These are phyloP conservation scores for Hamamelis virginiana DNA, from an alignment of 164 flowering plant genomes.

Conservation along the genomic window DNA sequence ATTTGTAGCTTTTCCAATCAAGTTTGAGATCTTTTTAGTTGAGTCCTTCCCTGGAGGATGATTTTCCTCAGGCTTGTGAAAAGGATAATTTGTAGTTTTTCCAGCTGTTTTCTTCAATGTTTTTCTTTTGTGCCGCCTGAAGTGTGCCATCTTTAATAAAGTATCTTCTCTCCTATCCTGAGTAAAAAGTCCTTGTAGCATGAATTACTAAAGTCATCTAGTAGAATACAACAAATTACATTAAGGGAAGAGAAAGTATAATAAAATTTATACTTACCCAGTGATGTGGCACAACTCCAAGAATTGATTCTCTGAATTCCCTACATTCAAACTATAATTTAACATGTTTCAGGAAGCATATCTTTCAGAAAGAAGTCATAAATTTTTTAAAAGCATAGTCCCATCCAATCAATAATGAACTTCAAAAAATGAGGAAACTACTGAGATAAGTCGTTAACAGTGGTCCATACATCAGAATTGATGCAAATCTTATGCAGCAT, in stretches of 20 bases:
- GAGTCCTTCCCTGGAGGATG: constrained; percentile 90
- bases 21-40: constrained; percentile 70
- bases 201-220: neutral
- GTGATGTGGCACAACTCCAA: constrained; percentile 95
- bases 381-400: neutral
- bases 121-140: constrained; percentile 87
- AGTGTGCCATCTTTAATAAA: constrained; percentile 67
- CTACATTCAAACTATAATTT: constrained; percentile 84
- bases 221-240: neutral
- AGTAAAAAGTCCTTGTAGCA: constrained; percentile 4
- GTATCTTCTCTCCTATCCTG: constrained; percentile 99
- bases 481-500: too few relatives aligned
- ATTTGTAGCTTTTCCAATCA: constrained; percentile 81
- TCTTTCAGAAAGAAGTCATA: constrained; percentile 5
- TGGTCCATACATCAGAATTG: too few relatives aligned
- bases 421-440: too few relatives aligned
- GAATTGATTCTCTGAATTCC: constrained; percentile 95
- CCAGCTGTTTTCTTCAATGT: constrained; percentile 71
- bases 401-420: too few relatives aligned
- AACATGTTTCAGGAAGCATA: constrained; percentile 22
- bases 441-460: too few relatives aligned
- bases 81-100: constrained; percentile 51
- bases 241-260: neutral
- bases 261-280: constrained; percentile 56
- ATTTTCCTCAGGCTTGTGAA: constrained; percentile 87